Base-by-base conservation (phyloP, 768 basidiomycete genomes). In the Mycena floridula region DNA sequence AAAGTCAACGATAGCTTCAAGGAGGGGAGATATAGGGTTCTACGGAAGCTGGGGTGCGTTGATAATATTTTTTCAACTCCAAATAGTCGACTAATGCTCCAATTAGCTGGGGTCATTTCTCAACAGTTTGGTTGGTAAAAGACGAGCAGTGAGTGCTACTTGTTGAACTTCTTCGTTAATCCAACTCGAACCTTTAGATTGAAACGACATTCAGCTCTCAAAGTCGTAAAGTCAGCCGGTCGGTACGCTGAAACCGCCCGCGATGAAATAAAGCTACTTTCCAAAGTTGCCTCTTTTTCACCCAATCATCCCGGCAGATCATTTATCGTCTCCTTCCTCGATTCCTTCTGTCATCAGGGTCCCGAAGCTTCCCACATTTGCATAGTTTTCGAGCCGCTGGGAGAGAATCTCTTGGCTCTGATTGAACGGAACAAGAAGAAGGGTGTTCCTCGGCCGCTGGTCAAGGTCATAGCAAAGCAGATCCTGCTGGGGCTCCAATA, bases 201-300 rank as follows among this genome's bases (percentile, higher is more conserved):
- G 35, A 73, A 76, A 25, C 72, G 77, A 32, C 92, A 93, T 63
- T 90, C 90, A 37, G 92, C 92, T 13, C 78, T 96, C 59, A 96
- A 96, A 63, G 84, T 96, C 45, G 89, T 94, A 65, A 95, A 95
- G 67, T 95, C 93, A 23, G 94, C 92, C 18, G 81, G 82, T 20
- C 84, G 93, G 52, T 98, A 98, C 66, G 89, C 92, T 48, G 94
- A 97, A 61, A 97, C 95, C 4, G 95, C 95, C 23, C 79, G 86
- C 41, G 95, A 98, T 62, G 95, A 98, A 67, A 97, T 98, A 63
- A 89, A 92, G 60, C 77, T 97, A 25, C 76, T 93, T 30, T 78
- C 82, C 50, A 82, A 82, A 52, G 85, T 94, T 5, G 71, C 77
- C 43, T 72, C 77, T 16, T 74, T 77, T 60, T 84, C 79, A 58